Evolutionary conservation across 1,284 basidiomycete genomes (phyloP).

Genomic region (Rhodotorula mucilaginosa): DNA sequence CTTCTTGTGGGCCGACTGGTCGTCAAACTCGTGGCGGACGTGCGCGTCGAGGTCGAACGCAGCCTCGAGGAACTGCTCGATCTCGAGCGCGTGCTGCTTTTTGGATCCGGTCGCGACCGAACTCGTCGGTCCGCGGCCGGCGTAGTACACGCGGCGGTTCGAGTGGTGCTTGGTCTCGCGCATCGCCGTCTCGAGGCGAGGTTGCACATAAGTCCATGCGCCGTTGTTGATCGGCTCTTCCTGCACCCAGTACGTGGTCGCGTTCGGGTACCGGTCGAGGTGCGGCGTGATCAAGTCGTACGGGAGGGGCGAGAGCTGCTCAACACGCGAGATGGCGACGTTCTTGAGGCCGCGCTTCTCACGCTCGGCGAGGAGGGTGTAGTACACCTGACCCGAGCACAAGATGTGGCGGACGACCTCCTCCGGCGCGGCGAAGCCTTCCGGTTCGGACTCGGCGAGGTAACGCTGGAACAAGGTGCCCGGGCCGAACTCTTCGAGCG

Average conservation of each 20-base stretch:
- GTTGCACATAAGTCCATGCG: conserved; percentile 79
- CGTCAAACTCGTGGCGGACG: conserved; percentile 4
- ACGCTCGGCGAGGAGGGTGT: conserved; percentile 80
- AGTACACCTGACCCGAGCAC: conserved; percentile 81
- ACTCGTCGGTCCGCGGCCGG: conserved; percentile 26
- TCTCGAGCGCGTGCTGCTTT: conserved; percentile 40
- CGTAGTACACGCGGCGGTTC: conserved; percentile 65
- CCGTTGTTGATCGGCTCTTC: conserved; percentile 48
- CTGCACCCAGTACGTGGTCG: conserved; percentile 42
- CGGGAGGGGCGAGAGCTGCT: conserved; percentile 94
- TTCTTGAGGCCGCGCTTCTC: conserved; percentile 82
- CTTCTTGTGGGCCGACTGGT: conserved; percentile 7
- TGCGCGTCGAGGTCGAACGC: conserved; percentile 38
- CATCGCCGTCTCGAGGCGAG: conserved; percentile 54
- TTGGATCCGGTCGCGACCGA: conserved; percentile 61
- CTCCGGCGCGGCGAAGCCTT: conserved; percentile 71
- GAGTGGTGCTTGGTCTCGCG: conserved; percentile 79
- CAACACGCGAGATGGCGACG: conserved; percentile 87
- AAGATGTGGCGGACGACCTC: conserved; percentile 83
- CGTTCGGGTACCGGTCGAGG: conserved; percentile 90
- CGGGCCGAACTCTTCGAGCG: conserved; percentile 80
- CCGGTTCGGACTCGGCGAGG: conserved; percentile 76
- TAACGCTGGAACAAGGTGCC: conserved; percentile 92
- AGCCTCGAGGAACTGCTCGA: conserved; percentile 36
- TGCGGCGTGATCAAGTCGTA: conserved; percentile 65